Evolutionary conservation across 495 filamentous ascomycete genomes (phyloP), one percentile per base, ranked within the genome.

Genomic region (Lasiosphaeria hispida): DNA sequence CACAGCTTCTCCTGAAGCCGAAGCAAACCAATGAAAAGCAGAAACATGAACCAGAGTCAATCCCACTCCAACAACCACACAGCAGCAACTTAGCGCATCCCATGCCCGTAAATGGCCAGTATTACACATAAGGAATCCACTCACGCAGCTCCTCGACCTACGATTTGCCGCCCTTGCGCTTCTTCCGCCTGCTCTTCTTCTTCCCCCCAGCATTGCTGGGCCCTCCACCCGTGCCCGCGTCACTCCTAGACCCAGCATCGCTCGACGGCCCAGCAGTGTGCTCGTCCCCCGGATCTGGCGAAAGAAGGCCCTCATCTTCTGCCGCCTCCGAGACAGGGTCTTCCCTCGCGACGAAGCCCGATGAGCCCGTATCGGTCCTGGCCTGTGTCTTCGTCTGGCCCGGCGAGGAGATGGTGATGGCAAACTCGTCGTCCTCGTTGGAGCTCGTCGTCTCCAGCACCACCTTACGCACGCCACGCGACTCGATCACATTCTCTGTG

Each of bases 401-500:
- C 1, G 65, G 53, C 13, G 57, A 45, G 4, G 58, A 15, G 1
- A 49, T 50, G 8, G 55, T 45, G 1, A 60, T 30, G 2, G 47
- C 62, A 40, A 49, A 45, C 11, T 68, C 68, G 1, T 69, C 72
- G 8, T 75, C 74, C 11, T 69, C 70, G 42, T 70, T 68, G 4
- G 73, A 73, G 63, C 80, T 84, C 15, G 80, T 87, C 39, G 87
- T 84, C 61, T 92, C 88, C 10, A 96, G 81, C 9, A 96, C 85
- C 10, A 94, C 84, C 74, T 96, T 96, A 41, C 87, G 85, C 35
- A 95, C 80, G 1, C 91, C 91, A 43, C 88, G 87, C 10, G 87
- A 77, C 68, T 96, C 90, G 38, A 95, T 75, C 15, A 92, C 80
- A 64, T 92, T 91, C 72, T 96, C 91, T 0, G 90, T 93, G 64